Conservation (phyloP, 805 yeast species). For the Scheffersomyces amazonensis region DNA sequence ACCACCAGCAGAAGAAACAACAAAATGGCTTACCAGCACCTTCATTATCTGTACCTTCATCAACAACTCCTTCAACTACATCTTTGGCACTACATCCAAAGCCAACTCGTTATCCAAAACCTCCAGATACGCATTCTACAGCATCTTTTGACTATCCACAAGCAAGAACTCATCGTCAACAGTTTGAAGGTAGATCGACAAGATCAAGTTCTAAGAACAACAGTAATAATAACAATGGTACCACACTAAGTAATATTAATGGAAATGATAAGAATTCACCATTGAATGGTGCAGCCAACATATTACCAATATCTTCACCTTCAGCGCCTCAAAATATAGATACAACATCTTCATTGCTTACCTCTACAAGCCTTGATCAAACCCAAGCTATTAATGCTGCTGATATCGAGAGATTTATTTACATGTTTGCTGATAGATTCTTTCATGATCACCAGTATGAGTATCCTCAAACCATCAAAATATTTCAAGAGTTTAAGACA, state of each 20-base stretch:
- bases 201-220: neutral
- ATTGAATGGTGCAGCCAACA: neutral
- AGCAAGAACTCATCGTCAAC: constrained; percentile 18
- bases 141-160: constrained; percentile 15
- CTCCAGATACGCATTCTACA: neutral
- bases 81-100: constrained; percentile 4
- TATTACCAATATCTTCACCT: neutral
- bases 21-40: constrained; percentile 1
- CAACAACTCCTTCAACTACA: constrained; percentile 5
- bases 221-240: neutral
- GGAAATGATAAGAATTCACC: neutral
- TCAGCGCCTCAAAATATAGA: too few relatives aligned
- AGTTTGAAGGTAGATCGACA: neutral
- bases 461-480: constrained; percentile 41
- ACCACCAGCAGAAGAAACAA: constrained; percentile 4
- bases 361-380: constrained; percentile 3
- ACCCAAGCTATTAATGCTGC: constrained; percentile 15
- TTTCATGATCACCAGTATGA: constrained; percentile 39
- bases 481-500: constrained; percentile 41
- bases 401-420: constrained; percentile 40
- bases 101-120: neutral
- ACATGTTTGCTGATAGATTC: constrained; percentile 40
- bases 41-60: constrained; percentile 3
- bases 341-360: neutral
- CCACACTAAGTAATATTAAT: neutral